phyloP scores from a whole-genome alignment of 2,329 filamentous ascomycete genomes.

The Colletotrichum phormii region DNA sequence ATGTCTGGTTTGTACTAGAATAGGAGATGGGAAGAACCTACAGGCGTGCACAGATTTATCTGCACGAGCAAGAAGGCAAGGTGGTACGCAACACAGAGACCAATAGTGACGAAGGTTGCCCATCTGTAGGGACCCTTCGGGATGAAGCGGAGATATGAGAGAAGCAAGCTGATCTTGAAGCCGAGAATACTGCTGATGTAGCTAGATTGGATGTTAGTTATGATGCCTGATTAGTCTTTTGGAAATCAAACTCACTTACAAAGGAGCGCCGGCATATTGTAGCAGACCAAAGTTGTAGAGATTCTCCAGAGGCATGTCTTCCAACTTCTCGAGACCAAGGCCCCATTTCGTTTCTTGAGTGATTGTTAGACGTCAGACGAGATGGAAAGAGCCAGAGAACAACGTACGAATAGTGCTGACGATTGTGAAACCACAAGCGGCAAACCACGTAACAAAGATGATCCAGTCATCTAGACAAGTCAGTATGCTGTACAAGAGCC shows the following conservation, averaged over 20 bases:
- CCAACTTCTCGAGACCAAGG: constrained; percentile 48
- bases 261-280: constrained; percentile 56
- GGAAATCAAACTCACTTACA: constrained; percentile 42
- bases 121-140: constrained; percentile 49
- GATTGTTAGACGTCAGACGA: background rate
- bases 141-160: constrained; percentile 58
- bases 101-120: constrained; percentile 48
- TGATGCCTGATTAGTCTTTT: rapidly evolving
- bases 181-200: constrained; percentile 56
- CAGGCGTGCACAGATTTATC: constrained; percentile 50
- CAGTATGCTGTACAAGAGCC: background rate
- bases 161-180: constrained; percentile 59
- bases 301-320: constrained; percentile 52
- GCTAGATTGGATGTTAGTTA: constrained; percentile 38
- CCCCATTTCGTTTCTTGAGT: constrained; percentile 57
- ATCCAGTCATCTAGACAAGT: constrained; percentile 37
- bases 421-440: constrained; percentile 49
- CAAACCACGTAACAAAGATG: constrained; percentile 41
- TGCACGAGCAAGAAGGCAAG: constrained; percentile 51
- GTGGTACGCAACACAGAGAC: constrained; percentile 51
- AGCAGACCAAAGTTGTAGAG: constrained; percentile 52
- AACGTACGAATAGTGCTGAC: constrained; percentile 50
- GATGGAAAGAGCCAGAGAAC: rapidly evolving
- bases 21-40: constrained; percentile 23
- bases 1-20: background rate